Evolutionary conservation across 2,329 filamentous ascomycete genomes (phyloP), one percentile per base, ranked within the genome.

Genomic region (Sclerotinia glacialis): DNA sequence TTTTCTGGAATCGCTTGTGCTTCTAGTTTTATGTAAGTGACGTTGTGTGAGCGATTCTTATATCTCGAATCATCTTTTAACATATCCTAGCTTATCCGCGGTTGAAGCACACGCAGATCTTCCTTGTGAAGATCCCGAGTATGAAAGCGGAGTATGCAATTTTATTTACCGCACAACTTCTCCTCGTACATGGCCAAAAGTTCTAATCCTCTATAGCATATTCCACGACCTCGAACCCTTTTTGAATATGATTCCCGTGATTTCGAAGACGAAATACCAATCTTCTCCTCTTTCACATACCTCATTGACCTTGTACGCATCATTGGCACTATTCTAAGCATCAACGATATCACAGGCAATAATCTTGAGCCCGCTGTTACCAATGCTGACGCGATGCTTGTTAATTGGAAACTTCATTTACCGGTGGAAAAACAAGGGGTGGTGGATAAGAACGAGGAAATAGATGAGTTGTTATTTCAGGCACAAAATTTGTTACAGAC

Each of bases 61-160:
- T 26, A 2, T 26, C 14, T 26, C 2, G 16, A 4, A 37, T 37
- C 18, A 34, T 47, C 3, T 14, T 31, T 56, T 67, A 49, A 67
- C 18, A 14, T 3, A 14, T 52, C 44, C 58, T 47, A 73, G 70
- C 44, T 54, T 77, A 34, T 72, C 68, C 21, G 71, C 75, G 14
- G 68, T 77, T 31, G 71, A 75, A 18, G 72, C 73, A 28, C 75
- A 78, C 26, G 75, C 77, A 21, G 77, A 79, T 50, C 67, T 80
- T 23, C 79, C 79, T 0, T 80, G 77, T 59, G 79, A 80, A 70
- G 78, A 80, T 69, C 77, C 74, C 72, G 76, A 79, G 68, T 80
- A 79, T 66, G 76, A 79, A 47, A 72, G 76, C 67, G 78, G 78
- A 67, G 78, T 80, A 72, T 71, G 77, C 71, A 42, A 18, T 26